Percentiles rank a stretch among this genome's conserved stretches.
Conservation (phyloP, 495 filamentous ascomycete genomes). For the Aeminium ludgeri region DNA sequence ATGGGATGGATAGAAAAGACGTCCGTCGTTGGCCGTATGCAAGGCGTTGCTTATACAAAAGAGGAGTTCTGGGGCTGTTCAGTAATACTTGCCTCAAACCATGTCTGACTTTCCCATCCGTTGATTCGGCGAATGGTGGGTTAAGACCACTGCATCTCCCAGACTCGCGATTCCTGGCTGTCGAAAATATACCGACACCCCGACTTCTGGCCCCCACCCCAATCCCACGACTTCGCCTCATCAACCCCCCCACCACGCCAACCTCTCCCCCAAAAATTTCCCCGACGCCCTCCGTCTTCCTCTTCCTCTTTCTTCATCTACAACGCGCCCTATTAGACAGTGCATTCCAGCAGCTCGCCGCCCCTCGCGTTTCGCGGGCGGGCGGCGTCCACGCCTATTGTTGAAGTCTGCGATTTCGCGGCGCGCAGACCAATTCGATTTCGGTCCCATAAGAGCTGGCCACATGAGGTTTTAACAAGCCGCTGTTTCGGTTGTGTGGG, state of each 20-base stretch:
- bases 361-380: constrained; percentile 5
- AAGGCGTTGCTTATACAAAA: too few relatives aligned
- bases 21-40: too few relatives aligned
- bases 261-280: not conserved
- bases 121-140: too few relatives aligned
- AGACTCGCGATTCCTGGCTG: too few relatives aligned
- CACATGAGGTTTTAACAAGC: not conserved
- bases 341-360: constrained; percentile 10
- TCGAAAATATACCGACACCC: too few relatives aligned
- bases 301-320: not conserved
- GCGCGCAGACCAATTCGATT: constrained; percentile 9
- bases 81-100: too few relatives aligned
- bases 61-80: too few relatives aligned
- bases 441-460: constrained; percentile 16
- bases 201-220: not conserved
- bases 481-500: constrained; percentile 8
- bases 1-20: too few relatives aligned
- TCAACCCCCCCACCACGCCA: not conserved
- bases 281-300: not conserved
- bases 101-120: too few relatives aligned
- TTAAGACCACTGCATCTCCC: too few relatives aligned
- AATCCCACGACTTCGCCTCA: not conserved
- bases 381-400: not conserved
- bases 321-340: constrained; percentile 14
- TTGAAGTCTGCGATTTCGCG: constrained; percentile 13